These are phyloP conservation scores for Trametopsis cervina DNA, from an alignment of 768 basidiomycete species.

Conservation along the genomic window DNA sequence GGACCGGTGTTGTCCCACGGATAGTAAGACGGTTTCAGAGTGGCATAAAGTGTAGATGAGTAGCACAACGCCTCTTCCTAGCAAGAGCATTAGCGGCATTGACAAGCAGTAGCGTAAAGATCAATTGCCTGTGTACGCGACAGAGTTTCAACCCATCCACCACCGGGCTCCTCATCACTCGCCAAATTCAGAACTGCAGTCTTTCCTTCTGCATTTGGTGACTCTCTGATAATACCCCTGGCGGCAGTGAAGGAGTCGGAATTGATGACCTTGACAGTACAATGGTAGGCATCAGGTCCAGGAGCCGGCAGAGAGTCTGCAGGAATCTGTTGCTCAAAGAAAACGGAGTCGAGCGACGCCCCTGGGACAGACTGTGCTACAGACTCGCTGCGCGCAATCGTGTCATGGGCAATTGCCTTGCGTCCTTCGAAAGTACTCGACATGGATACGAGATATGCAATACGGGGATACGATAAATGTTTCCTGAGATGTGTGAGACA, in stretches of 20 bases:
- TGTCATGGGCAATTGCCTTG: neutral
- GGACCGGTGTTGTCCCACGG: slow-evolving; percentile 41
- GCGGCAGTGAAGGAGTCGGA: slow-evolving; percentile 33
- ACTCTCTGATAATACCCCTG: slow-evolving; percentile 23
- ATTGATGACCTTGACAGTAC: slow-evolving; percentile 16
- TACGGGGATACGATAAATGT: too few species aligned
- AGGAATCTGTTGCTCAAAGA: neutral
- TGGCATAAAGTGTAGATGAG: slow-evolving; percentile 37
- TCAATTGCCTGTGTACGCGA: slow-evolving; percentile 8
- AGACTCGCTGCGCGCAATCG: neutral
- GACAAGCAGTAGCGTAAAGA: neutral
- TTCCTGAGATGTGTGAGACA: too few species aligned
- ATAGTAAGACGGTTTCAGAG: slow-evolving; percentile 34
- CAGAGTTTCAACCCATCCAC: slow-evolving; percentile 8
- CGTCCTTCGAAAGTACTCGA: neutral
- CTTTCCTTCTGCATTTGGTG: slow-evolving; percentile 22
- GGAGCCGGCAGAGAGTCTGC: neutral
- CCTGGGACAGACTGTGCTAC: neutral
- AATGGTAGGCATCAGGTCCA: neutral
- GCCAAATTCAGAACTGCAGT: slow-evolving; percentile 14
- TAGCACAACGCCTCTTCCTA: slow-evolving; percentile 45
- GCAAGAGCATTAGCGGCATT: neutral
- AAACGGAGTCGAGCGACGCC: neutral
- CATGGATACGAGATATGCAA: neutral
- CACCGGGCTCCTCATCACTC: slow-evolving; percentile 2